Evolutionary conservation across 306 rosid species (phyloP).

Genomic region (Astragalus membranaceus): DNA sequence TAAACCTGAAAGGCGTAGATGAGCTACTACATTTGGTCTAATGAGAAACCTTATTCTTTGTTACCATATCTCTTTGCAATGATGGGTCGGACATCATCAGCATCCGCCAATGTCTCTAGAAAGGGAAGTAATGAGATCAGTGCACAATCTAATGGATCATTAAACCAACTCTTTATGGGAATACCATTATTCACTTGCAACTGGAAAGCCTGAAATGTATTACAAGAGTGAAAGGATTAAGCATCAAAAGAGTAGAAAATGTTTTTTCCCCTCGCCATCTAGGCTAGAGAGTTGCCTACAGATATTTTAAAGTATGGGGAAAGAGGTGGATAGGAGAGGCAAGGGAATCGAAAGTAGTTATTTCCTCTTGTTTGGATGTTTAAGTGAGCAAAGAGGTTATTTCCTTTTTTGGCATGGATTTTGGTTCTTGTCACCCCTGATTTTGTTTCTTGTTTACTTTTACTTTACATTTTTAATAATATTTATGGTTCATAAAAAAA

Average conservation of each 20-base stretch:
- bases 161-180: constrained; percentile 99
- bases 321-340: neutral
- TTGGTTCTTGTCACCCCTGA: too few relatives aligned
- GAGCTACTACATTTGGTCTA: constrained; percentile 55
- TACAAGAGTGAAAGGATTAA: constrained; percentile 30
- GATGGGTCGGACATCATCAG: constrained; percentile 95
- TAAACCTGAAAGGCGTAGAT: constrained; percentile 30
- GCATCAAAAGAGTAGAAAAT: neutral
- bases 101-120: constrained; percentile 84
- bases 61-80: constrained; percentile 83
- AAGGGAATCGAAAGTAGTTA: neutral
- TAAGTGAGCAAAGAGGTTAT: neutral
- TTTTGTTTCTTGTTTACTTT: too few relatives aligned
- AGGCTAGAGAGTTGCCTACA: neutral
- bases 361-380: neutral
- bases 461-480: too few relatives aligned
- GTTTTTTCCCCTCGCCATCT: constrained; percentile 3
- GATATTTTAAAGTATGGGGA: neutral
- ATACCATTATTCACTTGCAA: constrained; percentile 99
- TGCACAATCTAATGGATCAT: constrained; percentile 78
- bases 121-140: constrained; percentile 91
- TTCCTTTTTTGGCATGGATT: too few relatives aligned
- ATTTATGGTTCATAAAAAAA: too few relatives aligned
- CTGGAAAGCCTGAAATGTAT: constrained; percentile 79
- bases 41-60: constrained; percentile 75